phyloP scores from a whole-genome alignment of 768 basidiomycete genomes.

The Suillus plorans region DNA sequence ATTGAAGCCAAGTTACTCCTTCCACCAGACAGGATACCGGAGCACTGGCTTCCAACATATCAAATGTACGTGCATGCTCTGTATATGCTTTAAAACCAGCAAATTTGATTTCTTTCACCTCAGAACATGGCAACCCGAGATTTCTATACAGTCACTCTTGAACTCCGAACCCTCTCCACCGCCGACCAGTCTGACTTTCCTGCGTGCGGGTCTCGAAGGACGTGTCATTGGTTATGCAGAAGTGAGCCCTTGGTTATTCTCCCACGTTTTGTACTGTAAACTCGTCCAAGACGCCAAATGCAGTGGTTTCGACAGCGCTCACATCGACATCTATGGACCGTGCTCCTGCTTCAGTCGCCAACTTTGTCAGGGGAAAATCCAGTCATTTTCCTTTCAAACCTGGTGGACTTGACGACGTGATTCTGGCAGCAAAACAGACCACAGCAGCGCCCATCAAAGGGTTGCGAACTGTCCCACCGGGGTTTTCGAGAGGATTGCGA shows the following conservation, averaged over 20 bases:
- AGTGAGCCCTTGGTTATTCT: constrained; percentile 40
- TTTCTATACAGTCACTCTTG: constrained; percentile 64
- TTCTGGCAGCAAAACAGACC: constrained; percentile 30
- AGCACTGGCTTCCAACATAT: constrained; percentile 75
- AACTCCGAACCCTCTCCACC: constrained; percentile 67
- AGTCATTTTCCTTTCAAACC: constrained; percentile 93
- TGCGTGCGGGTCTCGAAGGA: constrained; percentile 79
- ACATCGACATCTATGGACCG: constrained; percentile 86
- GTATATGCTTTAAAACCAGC: constrained; percentile 7
- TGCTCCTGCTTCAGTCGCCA: constrained; percentile 73
- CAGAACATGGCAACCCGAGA: constrained; percentile 72
- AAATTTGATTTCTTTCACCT: constrained; percentile 13
- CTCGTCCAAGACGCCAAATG: constrained; percentile 49
- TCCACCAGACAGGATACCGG: constrained; percentile 64
- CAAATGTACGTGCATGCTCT: constrained; percentile 63
- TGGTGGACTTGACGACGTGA: constrained; percentile 80
- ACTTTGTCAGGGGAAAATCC: constrained; percentile 93
- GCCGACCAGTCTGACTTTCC: constrained; percentile 70
- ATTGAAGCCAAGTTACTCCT: constrained; percentile 76
- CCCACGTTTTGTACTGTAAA: not conserved
- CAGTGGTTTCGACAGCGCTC: constrained; percentile 61
- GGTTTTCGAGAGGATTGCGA: constrained; percentile 76
- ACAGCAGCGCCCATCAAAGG: constrained; percentile 39
- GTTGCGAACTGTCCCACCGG: constrained; percentile 76
- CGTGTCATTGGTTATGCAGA: constrained; percentile 80